Evolutionary conservation across 2,329 filamentous ascomycete species (phyloP), one percentile per base, ranked within the genome.

Genomic region (Cadophora luteo-olivacea): DNA sequence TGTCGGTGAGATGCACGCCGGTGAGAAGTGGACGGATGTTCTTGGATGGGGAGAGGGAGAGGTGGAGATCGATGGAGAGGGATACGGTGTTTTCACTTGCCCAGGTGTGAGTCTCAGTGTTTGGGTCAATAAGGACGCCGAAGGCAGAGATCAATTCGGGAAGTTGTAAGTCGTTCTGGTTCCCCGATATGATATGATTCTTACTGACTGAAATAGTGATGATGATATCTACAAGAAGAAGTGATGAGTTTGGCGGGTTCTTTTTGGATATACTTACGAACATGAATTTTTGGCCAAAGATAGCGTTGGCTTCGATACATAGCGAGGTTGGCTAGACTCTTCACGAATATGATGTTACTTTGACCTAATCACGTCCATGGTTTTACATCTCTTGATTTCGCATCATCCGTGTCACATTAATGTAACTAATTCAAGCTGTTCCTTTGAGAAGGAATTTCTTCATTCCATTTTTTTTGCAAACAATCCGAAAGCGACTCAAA

Each of bases 11-110:
- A 79, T 80, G 61, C 87, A 89, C 75, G 82, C 82, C 0, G 88
- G 86, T 0, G 86, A 91, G 79, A 77, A 80, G 49, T 92, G 89
- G 89, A 88, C 86, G 0, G 89, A 92, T 79, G 75, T 92, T 1
- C 77, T 89, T 63, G 84, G 81, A 7, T 86, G 84, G 83, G 82
- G 83, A 66, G 74, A 84, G 61, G 83, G 83, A 0, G 82, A 86
- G 69, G 85, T 91, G 0, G 77, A 80, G 19, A 89, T 92, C 72
- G 88, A 87, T 71, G 77, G 81, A 1, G 81, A 85, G 38, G 90
- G 90, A 0, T 89, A 82, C 74, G 90, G 86, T 0, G 68, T 80
- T 16, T 92, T 92, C 72, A 81, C 81, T 0, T 87, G 86, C 49
- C 79, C 79, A 12, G 82, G 81, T 6, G 81, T 83, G 48, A 88